phyloP scores from a whole-genome alignment of 176 grass and related monocot genomes.

The Eragrostis curvula region DNA sequence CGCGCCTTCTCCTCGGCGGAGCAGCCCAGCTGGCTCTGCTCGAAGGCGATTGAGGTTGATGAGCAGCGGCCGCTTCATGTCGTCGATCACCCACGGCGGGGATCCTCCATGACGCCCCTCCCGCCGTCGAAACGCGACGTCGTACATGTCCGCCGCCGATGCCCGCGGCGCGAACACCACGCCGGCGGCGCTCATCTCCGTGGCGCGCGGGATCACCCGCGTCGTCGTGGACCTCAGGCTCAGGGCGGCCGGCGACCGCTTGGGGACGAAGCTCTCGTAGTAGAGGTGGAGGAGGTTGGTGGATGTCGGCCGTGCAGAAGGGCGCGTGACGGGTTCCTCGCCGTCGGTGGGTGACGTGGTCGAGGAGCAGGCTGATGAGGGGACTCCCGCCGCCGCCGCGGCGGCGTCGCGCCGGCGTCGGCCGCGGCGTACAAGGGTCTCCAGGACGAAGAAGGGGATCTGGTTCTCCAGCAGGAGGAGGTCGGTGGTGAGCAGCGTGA shows the following conservation, averaged over 20 bases:
- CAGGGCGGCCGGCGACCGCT: background rate
- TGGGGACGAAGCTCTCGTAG: background rate
- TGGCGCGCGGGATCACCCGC: no score
- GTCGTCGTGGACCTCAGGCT: no score
- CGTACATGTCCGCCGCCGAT: background rate
- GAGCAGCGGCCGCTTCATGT: background rate
- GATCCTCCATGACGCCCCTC: background rate
- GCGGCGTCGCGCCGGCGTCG: no score
- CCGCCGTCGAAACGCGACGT: background rate
- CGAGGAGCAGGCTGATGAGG: no score
- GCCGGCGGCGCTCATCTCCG: background rate
- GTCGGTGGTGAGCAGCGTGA: background rate
- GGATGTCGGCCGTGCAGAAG: background rate
- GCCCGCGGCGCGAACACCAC: background rate
- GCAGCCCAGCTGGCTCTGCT: background rate
- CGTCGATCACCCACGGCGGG: background rate
- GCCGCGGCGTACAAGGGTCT: background rate
- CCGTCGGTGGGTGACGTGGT: no score
- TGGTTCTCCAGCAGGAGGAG: constrained; percentile 1
- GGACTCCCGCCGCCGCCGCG: no score
- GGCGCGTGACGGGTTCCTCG: background rate
- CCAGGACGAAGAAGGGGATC: background rate
- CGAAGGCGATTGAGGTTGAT: constrained; percentile 11
- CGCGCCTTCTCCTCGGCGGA: background rate
- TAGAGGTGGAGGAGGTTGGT: background rate